phyloP scores from a whole-genome alignment of 1,139 yeast genomes.

The Yamadazyma triangularis region DNA sequence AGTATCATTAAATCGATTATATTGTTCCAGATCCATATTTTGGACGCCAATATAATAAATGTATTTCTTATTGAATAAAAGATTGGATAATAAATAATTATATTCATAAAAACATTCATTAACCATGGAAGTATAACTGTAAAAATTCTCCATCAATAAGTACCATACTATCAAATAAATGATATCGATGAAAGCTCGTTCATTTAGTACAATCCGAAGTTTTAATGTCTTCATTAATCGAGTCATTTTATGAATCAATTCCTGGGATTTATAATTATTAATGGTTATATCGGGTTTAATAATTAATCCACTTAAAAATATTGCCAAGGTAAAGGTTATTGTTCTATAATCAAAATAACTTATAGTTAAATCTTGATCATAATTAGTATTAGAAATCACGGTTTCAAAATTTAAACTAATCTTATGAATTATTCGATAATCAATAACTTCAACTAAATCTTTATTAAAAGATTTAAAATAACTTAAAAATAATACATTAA shows the following conservation, averaged over 20 bases:
- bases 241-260: not conserved
- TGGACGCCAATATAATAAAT: constrained; percentile 14
- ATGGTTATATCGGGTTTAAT: constrained; percentile 11
- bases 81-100: constrained; percentile 24
- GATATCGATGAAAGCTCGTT: constrained; percentile 18
- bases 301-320: constrained; percentile 21
- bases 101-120: constrained; percentile 29
- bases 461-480: constrained; percentile 14
- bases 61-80: constrained; percentile 24
- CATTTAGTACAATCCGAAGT: not conserved
- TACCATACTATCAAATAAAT: constrained; percentile 27
- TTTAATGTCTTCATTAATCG: not conserved
- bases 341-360: constrained; percentile 11
- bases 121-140: constrained; percentile 17
- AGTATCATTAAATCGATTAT: constrained; percentile 1
- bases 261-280: constrained; percentile 9
- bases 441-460: constrained; percentile 14
- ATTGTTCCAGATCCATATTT: constrained; percentile 5
- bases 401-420: constrained; percentile 5
- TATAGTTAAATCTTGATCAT: constrained; percentile 4
- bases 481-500: constrained; percentile 10
- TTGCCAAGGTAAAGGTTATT: constrained; percentile 15
- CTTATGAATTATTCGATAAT: constrained; percentile 9
- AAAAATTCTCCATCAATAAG: constrained; percentile 22
- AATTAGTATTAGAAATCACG: constrained; percentile 3